Conservation (phyloP, 1,284 basidiomycete species). For the Cryptococcus jaspeensis region DNA sequence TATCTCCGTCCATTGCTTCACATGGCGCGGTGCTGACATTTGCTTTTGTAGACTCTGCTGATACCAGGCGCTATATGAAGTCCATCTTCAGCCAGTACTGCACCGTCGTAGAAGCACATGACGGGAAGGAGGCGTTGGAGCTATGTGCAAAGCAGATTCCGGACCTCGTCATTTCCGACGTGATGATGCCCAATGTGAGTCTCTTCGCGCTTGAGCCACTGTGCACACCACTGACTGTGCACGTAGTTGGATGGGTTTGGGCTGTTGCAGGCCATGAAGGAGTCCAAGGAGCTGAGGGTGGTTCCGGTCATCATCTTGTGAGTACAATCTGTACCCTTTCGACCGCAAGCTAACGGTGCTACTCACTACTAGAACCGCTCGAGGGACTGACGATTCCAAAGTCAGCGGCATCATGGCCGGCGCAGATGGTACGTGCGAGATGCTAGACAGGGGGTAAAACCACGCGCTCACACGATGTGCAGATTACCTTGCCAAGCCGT, state of each 20-base stretch:
- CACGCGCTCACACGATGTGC: not conserved
- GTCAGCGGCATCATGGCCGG: conserved; percentile 48
- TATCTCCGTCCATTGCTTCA: not conserved
- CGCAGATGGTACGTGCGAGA: conserved; percentile 44
- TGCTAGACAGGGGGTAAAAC: not conserved
- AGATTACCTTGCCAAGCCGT: conserved; percentile 48
- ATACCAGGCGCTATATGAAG: conserved; percentile 42
- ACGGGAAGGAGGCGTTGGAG: conserved; percentile 50
- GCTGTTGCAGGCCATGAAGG: conserved; percentile 28
- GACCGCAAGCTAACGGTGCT: not conserved
- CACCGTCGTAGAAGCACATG: conserved; percentile 48
- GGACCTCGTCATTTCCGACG: conserved; percentile 51
- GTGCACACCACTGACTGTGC: not conserved
- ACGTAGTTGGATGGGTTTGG: conserved; percentile 38
- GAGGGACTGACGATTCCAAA: conserved; percentile 40
- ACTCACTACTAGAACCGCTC: conserved; percentile 27
- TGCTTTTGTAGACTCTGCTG: conserved; percentile 25
- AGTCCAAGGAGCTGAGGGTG: conserved; percentile 18
- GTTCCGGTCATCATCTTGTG: conserved; percentile 44
- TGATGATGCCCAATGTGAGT: conserved; percentile 51
- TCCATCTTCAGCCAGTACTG: conserved; percentile 50
- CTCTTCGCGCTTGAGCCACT: not conserved
- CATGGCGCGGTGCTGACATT: not conserved
- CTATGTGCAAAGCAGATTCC: conserved; percentile 30
- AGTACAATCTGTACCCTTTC: not conserved